Percentiles rank a stretch among this genome's conserved stretches.
phyloP scores from a whole-genome alignment of 2,329 filamentous ascomycete genomes.

The Escovopsis weberi region DNA sequence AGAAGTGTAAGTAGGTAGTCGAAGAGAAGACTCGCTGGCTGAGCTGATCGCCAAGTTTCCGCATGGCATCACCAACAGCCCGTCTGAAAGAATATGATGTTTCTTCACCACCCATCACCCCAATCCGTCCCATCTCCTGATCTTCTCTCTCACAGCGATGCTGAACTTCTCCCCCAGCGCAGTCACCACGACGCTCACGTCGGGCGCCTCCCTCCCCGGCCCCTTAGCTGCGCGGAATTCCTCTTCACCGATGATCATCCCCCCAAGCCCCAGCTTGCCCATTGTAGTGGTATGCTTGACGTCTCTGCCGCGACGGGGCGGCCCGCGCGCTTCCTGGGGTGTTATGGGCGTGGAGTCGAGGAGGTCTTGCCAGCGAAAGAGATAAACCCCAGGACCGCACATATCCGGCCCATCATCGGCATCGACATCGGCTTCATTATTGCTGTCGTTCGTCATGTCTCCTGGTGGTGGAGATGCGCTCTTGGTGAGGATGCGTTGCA shows the following conservation, averaged over 20 bases:
- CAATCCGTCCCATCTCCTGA: background rate
- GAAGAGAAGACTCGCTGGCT: too few species aligned
- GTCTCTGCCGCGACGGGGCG: slow-evolving; percentile 37
- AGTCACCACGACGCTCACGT: slow-evolving; percentile 16
- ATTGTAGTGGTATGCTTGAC: slow-evolving; percentile 28
- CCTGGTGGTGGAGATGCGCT: slow-evolving; percentile 11
- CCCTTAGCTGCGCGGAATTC: background rate
- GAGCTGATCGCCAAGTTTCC: too few species aligned
- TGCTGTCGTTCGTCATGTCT: slow-evolving; percentile 2
- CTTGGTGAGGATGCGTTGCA: slow-evolving; percentile 40
- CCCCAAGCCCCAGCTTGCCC: slow-evolving; percentile 28
- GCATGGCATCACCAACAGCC: too few species aligned
- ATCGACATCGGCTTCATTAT: slow-evolving; percentile 17
- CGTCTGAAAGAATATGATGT: background rate
- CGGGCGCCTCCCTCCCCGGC: slow-evolving; percentile 8
- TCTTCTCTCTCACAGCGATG: slow-evolving; percentile 26
- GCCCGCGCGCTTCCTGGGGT: slow-evolving; percentile 30
- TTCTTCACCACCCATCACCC: background rate
- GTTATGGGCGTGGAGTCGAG: slow-evolving; percentile 57
- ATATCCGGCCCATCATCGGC: too few species aligned
- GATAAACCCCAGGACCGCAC: slow-evolving; percentile 56
- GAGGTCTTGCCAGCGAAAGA: slow-evolving; percentile 57
- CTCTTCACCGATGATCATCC: slow-evolving; percentile 6
- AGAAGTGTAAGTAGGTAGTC: too few species aligned
- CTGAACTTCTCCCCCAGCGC: slow-evolving; percentile 27